phyloP scores from a whole-genome alignment of 495 filamentous ascomycete species.

The Bombardia bombarda region DNA sequence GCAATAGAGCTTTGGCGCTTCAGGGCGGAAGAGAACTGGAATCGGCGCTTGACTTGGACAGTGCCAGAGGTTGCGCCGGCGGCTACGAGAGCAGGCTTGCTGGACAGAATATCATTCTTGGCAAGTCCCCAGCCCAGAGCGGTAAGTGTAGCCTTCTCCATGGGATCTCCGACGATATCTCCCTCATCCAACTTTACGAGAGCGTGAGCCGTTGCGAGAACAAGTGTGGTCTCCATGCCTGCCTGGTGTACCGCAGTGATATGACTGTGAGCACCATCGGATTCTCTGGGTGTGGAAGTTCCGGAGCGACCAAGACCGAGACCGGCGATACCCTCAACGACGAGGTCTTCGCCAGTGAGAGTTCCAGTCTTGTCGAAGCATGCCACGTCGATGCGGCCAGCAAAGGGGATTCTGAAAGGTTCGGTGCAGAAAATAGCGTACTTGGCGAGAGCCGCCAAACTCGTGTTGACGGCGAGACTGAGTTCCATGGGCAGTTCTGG shows the following conservation, averaged over 20 bases:
- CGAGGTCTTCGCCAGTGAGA: conserved; percentile 90
- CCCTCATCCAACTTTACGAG: conserved; percentile 94
- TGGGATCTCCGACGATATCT: conserved; percentile 94
- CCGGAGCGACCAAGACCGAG: conserved; percentile 60
- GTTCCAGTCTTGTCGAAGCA: conserved; percentile 99
- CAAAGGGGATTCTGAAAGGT: conserved; percentile 97
- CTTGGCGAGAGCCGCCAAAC: conserved; percentile 86
- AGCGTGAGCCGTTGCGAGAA: conserved; percentile 91
- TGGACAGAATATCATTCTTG: conserved; percentile 71
- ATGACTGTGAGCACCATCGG: conserved; percentile 70
- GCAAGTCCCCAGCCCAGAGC: conserved; percentile 89
- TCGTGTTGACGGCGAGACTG: conserved; percentile 96
- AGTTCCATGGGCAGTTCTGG: conserved; percentile 98
- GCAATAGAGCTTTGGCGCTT: conserved; percentile 95
- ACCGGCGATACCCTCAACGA: conserved; percentile 95
- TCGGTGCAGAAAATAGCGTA: conserved; percentile 98
- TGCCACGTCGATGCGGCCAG: conserved; percentile 89
- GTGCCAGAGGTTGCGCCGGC: conserved; percentile 41
- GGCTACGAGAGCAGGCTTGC: conserved; percentile 37
- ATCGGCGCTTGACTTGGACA: conserved; percentile 90
- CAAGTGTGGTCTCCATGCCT: conserved; percentile 76
- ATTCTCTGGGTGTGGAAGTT: conserved; percentile 55
- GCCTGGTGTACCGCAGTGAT: conserved; percentile 57
- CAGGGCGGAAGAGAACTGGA: conserved; percentile 95
- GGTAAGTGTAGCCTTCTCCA: conserved; percentile 92